Evolutionary conservation across 1,284 basidiomycete genomes (phyloP).

Genomic region (Lentinus polychrous): DNA sequence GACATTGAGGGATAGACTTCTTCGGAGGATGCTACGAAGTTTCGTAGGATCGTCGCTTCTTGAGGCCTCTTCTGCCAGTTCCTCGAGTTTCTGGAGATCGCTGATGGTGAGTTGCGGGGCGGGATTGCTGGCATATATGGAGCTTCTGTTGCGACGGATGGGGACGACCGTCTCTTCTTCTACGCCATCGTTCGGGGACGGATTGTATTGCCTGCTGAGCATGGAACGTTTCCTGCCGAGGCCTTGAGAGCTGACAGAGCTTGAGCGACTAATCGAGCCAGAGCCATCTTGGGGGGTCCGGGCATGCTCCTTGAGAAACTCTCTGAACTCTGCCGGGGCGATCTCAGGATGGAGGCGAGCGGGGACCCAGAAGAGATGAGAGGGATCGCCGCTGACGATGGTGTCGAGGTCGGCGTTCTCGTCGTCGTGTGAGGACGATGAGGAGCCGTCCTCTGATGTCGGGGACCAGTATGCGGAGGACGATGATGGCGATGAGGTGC

Average conservation of each 20-base stretch:
- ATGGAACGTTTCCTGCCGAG: slow-evolving; percentile 81
- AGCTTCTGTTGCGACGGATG: slow-evolving; percentile 59
- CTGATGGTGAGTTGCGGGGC: slow-evolving; percentile 80
- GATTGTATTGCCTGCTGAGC: slow-evolving; percentile 85
- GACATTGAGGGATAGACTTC: slow-evolving; percentile 85
- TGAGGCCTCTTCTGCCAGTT: slow-evolving; percentile 84
- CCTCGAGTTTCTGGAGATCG: slow-evolving; percentile 90
- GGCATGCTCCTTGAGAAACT: slow-evolving; percentile 92
- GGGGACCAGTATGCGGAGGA: slow-evolving; percentile 45
- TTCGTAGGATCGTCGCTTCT: slow-evolving; percentile 79
- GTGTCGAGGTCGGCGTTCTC: slow-evolving; percentile 27
- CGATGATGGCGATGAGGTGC: slow-evolving; percentile 46
- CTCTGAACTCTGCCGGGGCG: slow-evolving; percentile 91
- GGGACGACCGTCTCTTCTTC: slow-evolving; percentile 61
- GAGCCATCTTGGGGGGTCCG: slow-evolving; percentile 40
- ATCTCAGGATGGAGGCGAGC: slow-evolving; percentile 95
- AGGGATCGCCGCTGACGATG: slow-evolving; percentile 55
- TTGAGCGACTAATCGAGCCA: slow-evolving; percentile 24
- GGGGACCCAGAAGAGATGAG: slow-evolving; percentile 96
- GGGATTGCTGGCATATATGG: slow-evolving; percentile 47
- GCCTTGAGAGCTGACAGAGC: slow-evolving; percentile 34
- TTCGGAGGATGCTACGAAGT: slow-evolving; percentile 75
- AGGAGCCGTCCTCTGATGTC: slow-evolving; percentile 32
- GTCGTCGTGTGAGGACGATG: slow-evolving; percentile 41
- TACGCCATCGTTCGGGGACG: slow-evolving; percentile 65